Conservation (phyloP, 2,329 filamentous ascomycete species). For the Emergomyces africanus region DNA sequence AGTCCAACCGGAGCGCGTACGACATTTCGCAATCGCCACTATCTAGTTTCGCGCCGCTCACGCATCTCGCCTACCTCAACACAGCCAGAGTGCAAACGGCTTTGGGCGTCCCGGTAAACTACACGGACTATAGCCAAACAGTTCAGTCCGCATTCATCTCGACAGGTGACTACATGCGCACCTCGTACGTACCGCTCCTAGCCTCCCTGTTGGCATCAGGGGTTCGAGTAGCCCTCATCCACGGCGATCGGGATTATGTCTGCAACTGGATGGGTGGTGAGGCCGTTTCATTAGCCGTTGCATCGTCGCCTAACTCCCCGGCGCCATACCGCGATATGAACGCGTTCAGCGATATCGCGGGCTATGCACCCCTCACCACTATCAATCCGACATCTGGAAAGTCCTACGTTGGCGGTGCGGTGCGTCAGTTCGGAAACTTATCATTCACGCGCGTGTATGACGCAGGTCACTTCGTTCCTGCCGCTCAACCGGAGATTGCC, state of each 20-base stretch:
- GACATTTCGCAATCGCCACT: conserved; percentile 42
- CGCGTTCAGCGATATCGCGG: conserved; percentile 48
- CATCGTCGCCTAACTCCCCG: conserved; percentile 10
- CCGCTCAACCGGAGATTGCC: conserved; percentile 40
- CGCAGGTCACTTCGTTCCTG: conserved; percentile 41
- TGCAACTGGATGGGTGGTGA: conserved; percentile 59
- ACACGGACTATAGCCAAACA: conserved; percentile 34
- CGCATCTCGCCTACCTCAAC: conserved; percentile 45
- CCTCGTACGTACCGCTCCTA: conserved; percentile 46
- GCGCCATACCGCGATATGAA: conserved; percentile 25
- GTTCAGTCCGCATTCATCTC: conserved; percentile 38
- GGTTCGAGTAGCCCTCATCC: conserved; percentile 58
- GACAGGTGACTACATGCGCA: conserved; percentile 50
- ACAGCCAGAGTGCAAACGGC: conserved; percentile 43
- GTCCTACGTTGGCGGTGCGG: conserved; percentile 49
- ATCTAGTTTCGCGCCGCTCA: conserved; percentile 41
- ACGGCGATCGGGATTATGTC: conserved; percentile 48
- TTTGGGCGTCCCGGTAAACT: conserved; percentile 49
- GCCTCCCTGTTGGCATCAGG: conserved; percentile 47
- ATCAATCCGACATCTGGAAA: conserved; percentile 37
- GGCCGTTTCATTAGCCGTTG: conserved; percentile 52
- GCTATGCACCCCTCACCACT: conserved; percentile 59
- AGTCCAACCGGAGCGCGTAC: conserved; percentile 41
- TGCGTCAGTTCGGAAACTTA: conserved; percentile 64
- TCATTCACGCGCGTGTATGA: conserved; percentile 50